Evolutionary conservation across 352 stramenopile genomes (phyloP).

Genomic region (Blastocystis sp.): DNA sequence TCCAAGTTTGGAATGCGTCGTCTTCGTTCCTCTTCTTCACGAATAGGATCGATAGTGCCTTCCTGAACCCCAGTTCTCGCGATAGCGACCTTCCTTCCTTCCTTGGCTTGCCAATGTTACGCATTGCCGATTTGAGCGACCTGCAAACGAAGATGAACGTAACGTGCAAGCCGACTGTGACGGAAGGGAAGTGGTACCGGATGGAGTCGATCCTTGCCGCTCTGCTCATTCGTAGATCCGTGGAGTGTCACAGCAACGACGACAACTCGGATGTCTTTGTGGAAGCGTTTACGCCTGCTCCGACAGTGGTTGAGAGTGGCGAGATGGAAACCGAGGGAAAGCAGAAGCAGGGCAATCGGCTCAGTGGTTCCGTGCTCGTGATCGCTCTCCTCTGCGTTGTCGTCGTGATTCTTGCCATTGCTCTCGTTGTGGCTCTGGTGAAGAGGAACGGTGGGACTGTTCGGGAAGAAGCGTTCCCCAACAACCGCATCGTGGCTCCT

Average conservation of each 20-base stretch:
- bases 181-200: constrained; percentile 46
- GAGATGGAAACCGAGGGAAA: background rate
- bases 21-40: too few species aligned
- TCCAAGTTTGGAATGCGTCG: too few species aligned
- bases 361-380: background rate
- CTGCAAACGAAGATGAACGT: constrained; percentile 8
- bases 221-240: background rate
- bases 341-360: background rate
- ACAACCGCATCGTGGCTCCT: background rate
- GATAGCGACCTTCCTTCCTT: too few species aligned
- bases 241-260: constrained; percentile 7
- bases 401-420: background rate
- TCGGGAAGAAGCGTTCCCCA: constrained; percentile 5
- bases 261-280: background rate
- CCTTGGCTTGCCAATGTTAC: background rate
- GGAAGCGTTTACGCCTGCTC: background rate
- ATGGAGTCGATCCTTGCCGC: background rate
- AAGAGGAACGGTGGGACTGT: background rate
- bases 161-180: constrained; percentile 25
- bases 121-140: background rate
- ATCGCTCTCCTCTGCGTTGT: background rate
- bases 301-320: background rate
- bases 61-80: too few species aligned
- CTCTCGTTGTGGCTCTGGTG: background rate
- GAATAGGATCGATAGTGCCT: too few species aligned